Conservation (phyloP, 257 asterid species). For the Solanum gandarillasii region DNA sequence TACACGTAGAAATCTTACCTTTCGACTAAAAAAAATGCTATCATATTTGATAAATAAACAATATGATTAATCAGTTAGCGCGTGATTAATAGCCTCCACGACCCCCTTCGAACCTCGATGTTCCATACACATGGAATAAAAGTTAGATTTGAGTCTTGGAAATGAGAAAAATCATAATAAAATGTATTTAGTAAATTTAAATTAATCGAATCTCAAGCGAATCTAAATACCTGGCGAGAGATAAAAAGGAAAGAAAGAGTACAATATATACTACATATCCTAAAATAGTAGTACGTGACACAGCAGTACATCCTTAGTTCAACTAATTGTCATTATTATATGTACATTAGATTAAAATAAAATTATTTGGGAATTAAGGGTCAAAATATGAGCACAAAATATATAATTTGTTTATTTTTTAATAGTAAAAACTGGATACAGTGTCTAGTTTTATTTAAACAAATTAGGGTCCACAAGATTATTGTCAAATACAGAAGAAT, state of each 20-base stretch:
- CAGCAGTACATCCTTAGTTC: background rate
- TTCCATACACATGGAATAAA: background rate
- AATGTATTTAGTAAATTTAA: too few species aligned
- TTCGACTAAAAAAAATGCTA: background rate
- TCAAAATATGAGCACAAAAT: background rate
- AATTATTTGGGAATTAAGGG: background rate
- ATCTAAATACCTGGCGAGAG: rapidly evolving
- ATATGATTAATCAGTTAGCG: background rate
- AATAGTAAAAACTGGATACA: background rate
- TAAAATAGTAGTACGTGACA: background rate
- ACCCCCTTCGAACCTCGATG: background rate
- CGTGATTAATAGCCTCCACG: background rate
- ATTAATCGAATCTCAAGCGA: too few species aligned
- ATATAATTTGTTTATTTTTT: background rate
- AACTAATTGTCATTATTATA: background rate
- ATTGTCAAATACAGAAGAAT: background rate
- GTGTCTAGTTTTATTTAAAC: background rate
- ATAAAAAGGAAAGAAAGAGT: background rate
- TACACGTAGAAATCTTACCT: background rate
- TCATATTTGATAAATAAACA: background rate
- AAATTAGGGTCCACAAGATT: background rate
- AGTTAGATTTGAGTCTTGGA: background rate
- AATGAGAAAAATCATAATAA: background rate
- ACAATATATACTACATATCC: background rate
- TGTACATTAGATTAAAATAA: background rate